A percentile compares a stretch with the other conserved stretches of the same genome.
Conservation (phyloP, 805 yeast genomes). For the Candida ovalis region DNA sequence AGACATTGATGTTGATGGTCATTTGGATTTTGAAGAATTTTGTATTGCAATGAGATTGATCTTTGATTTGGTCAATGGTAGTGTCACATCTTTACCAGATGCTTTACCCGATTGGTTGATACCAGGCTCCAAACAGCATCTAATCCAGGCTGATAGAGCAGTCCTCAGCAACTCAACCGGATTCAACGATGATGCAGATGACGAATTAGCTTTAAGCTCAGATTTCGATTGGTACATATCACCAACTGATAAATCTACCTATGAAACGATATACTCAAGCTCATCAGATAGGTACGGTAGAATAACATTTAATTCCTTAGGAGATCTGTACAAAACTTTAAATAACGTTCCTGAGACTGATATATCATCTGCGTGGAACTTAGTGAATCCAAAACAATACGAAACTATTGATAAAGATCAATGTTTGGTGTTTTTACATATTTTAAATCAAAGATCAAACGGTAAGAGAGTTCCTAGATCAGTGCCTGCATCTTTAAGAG, state of each 20-base stretch:
- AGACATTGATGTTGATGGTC: constrained; percentile 90
- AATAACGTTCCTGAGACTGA: constrained; percentile 77
- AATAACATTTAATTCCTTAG: constrained; percentile 67
- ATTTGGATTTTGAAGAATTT: constrained; percentile 93
- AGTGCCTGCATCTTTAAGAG: constrained; percentile 91
- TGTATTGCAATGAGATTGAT: constrained; percentile 96
- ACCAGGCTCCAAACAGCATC: constrained; percentile 83
- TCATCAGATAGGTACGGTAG: constrained; percentile 79
- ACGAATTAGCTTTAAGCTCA: constrained; percentile 53
- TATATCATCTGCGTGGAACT: constrained; percentile 87
- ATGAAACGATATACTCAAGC: constrained; percentile 72
- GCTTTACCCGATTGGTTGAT: constrained; percentile 87
- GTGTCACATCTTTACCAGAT: constrained; percentile 65
- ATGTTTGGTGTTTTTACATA: constrained; percentile 82
- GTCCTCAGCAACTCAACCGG: constrained; percentile 32
- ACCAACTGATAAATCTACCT: constrained; percentile 75
- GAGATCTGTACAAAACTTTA: constrained; percentile 65
- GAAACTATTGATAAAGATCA: constrained; percentile 94
- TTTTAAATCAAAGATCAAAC: constrained; percentile 80
- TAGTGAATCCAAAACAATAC: constrained; percentile 85
- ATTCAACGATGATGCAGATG: constrained; percentile 53
- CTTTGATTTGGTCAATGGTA: constrained; percentile 84
- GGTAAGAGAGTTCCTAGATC: constrained; percentile 82
- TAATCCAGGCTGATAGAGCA: constrained; percentile 81
- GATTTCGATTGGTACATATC: constrained; percentile 96